These are phyloP conservation scores for Aureobasidium sp. DNA, from an alignment of 2,329 filamentous ascomycete species.

Conservation along the genomic window DNA sequence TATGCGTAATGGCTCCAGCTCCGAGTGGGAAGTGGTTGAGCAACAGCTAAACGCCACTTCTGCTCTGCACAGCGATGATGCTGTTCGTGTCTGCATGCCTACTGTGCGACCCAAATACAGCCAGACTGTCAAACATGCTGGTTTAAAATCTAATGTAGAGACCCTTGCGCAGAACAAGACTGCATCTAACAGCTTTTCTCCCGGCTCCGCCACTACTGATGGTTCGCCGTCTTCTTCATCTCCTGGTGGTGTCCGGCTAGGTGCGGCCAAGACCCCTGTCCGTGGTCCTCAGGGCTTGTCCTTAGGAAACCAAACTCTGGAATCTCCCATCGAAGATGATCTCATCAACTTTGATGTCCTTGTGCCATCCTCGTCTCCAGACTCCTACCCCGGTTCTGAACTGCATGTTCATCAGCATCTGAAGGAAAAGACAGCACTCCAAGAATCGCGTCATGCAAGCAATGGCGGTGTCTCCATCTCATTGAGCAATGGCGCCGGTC, in stretches of 20 bases:
- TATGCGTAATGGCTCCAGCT: neutral
- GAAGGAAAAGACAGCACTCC: neutral
- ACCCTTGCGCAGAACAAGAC: neutral
- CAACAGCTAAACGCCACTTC: neutral
- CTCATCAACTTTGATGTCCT: constrained; percentile 25
- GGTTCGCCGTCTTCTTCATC: neutral
- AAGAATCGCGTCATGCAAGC: neutral
- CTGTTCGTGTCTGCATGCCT: constrained; percentile 2
- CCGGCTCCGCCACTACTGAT: neutral
- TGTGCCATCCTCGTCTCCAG: constrained; percentile 14
- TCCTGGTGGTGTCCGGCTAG: neutral
- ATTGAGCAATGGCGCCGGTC: neutral
- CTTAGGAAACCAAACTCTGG: constrained; percentile 18
- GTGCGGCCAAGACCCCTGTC: constrained; percentile 9
- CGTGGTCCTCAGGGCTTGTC: neutral
- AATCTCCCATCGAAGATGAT: constrained; percentile 20
- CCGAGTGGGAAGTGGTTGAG: constrained; percentile 8
- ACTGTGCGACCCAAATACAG: neutral
- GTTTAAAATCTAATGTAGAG: neutral
- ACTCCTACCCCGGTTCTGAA: neutral
- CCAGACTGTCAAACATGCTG: neutral
- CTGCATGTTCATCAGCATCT: neutral
- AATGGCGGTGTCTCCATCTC: neutral
- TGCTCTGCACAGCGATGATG: neutral
- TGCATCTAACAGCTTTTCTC: neutral